A percentile compares a stretch with the other conserved stretches of the same genome.
phyloP scores from a whole-genome alignment of 2,329 filamentous ascomycete species.

The Calonectria henricotiae region DNA sequence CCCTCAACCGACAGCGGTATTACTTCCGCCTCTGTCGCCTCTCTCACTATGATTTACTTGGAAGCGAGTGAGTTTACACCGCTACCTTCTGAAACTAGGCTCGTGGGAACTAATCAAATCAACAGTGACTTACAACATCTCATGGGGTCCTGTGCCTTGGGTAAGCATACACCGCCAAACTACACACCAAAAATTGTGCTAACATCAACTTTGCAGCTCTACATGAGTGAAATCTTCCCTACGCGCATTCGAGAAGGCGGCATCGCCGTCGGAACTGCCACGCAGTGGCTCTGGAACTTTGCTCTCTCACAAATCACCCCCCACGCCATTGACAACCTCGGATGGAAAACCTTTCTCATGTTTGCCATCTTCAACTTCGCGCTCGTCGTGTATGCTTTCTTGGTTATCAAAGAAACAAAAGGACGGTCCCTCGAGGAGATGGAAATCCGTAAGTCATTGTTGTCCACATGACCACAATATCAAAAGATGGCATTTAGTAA shows the following conservation, averaged over 20 bases:
- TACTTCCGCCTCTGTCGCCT: slow-evolving; percentile 63
- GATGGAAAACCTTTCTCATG: slow-evolving; percentile 68
- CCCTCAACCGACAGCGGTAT: slow-evolving; percentile 54
- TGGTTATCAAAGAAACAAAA: slow-evolving; percentile 61
- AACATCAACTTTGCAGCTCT: slow-evolving; percentile 55
- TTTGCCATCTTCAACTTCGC: slow-evolving; percentile 67
- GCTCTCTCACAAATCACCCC: slow-evolving; percentile 66
- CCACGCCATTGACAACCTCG: slow-evolving; percentile 64
- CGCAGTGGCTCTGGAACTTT: slow-evolving; percentile 70
- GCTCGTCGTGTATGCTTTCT: slow-evolving; percentile 62
- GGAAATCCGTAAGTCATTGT: slow-evolving; percentile 42
- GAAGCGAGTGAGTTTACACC: slow-evolving; percentile 58
- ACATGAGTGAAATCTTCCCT: slow-evolving; percentile 68
- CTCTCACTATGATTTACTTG: slow-evolving; percentile 68
- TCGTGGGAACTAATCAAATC: slow-evolving; percentile 16
- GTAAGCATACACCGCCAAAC: slow-evolving; percentile 41
- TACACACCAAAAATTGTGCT: background rate
- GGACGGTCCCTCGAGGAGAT: slow-evolving; percentile 51
- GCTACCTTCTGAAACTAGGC: background rate
- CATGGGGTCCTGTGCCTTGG: slow-evolving; percentile 70
- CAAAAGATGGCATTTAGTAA: slow-evolving; percentile 6
- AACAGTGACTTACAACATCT: slow-evolving; percentile 64
- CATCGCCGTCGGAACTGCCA: slow-evolving; percentile 66
- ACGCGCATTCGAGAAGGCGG: slow-evolving; percentile 67
- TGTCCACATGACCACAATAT: background rate